Evolutionary conservation across 192 early-diverging fungal species (phyloP), one percentile per base, ranked within the genome.

Genomic region (Rhizophagus clarus): DNA sequence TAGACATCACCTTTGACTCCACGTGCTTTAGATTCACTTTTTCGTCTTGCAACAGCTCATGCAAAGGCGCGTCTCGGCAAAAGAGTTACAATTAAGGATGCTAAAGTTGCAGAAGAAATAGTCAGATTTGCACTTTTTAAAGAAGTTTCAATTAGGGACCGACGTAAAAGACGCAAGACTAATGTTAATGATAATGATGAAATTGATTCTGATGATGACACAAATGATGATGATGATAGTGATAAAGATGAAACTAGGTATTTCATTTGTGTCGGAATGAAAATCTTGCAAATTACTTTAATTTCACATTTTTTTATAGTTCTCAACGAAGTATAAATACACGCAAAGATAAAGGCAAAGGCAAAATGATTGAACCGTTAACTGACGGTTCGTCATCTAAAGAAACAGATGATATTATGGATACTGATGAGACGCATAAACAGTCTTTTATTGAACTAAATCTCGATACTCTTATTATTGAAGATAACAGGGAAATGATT

Each of bases 11-110:
- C 98, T n/a, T 90, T 98, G 76, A 99, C 98, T 14, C 92, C 96
- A n/a, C 95, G 98, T 90, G 97, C 98, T 22, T 88, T 99, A 24
- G 98, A 99, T 85, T 98, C 98, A 4, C 88, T 99, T 51, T 98
- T 99, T 82, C 95, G 98, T 86, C 85, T 99, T 74, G 91, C 96
- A 1, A 97, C 98, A 7, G 96, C 98, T 17, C 96, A 99, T 83
- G 97, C 98, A 64, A 99, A 99, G 87, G 87, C 91, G 66, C 90
- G 98, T 31, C 85, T 99, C 80, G 94, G 94, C 72, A 86, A 89
- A 42, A 81, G 81, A 7, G 97, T 99, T 7, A 93, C 95, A 60
- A 88, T 93, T 76, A 85, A 90, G 51, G 97, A 99, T 82, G 95
- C 95, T n/a, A 90, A 92, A 34, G 89, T 93, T 20, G 97, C 97